phyloP scores from a whole-genome alignment of 768 basidiomycete genomes.

The Rhodotorula taiwanensis region DNA sequence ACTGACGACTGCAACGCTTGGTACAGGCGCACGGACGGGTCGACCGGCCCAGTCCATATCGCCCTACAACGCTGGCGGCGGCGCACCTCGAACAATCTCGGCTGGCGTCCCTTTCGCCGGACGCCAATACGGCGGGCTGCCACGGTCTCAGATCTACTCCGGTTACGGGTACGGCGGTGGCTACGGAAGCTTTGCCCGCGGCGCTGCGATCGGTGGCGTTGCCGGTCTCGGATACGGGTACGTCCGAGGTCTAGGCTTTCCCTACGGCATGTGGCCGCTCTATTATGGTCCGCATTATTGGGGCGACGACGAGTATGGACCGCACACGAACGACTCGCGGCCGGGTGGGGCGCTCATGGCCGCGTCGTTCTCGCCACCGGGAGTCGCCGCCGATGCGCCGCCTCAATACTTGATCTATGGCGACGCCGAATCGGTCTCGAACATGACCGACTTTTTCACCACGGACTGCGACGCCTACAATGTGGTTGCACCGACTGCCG shows the following conservation, averaged over 20 bases:
- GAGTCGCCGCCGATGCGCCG: neutral
- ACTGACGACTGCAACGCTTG: neutral
- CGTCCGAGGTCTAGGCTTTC: slow-evolving; percentile 2
- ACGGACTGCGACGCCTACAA: neutral
- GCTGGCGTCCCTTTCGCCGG: neutral
- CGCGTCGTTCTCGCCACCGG: slow-evolving; percentile 4
- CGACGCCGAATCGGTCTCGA: slow-evolving; percentile 4
- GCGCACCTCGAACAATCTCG: neutral
- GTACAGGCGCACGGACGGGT: neutral
- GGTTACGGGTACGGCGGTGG: slow-evolving; percentile 7
- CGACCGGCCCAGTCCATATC: neutral
- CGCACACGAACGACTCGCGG: slow-evolving; percentile 10
- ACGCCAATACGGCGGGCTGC: neutral
- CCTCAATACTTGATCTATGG: slow-evolving; percentile 28
- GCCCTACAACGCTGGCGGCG: neutral
- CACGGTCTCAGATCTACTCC: neutral
- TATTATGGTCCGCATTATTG: slow-evolving; percentile 18
- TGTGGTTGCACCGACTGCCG: slow-evolving; percentile 6
- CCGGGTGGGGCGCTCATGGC: slow-evolving; percentile 17
- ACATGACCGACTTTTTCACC: neutral
- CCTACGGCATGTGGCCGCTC: slow-evolving; percentile 6
- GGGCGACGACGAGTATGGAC: slow-evolving; percentile 30
- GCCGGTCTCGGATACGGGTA: neutral
- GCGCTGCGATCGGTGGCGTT: neutral
- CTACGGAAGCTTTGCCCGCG: neutral